A percentile compares a stretch with the other conserved stretches of the same genome.
phyloP scores from a whole-genome alignment of 1,284 basidiomycete genomes.

The Trichosporon ovoides region DNA sequence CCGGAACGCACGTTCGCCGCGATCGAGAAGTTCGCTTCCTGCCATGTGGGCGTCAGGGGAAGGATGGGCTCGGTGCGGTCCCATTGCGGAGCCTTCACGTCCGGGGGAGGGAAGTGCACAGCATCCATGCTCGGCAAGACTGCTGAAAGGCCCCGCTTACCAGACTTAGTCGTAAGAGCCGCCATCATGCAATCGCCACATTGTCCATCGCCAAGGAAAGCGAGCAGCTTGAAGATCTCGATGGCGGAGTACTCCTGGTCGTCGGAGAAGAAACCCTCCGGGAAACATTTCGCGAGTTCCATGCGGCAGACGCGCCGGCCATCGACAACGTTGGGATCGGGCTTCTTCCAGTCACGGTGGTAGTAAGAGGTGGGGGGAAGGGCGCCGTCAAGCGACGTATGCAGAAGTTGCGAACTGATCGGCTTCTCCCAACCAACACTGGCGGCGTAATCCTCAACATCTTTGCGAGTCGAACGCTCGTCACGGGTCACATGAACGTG shows the following conservation, averaged over 20 bases:
- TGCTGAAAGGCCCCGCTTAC: constrained; percentile 38
- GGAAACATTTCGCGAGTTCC: constrained; percentile 29
- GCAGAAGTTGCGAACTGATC: constrained; percentile 19
- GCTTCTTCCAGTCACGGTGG: background rate
- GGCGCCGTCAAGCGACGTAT: background rate
- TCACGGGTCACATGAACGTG: constrained; percentile 10
- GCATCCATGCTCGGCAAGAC: constrained; percentile 36
- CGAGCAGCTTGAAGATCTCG: constrained; percentile 35
- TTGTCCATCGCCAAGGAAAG: constrained; percentile 30
- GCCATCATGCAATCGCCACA: constrained; percentile 48
- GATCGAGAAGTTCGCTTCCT: constrained; percentile 27
- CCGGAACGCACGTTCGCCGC: constrained; percentile 25
- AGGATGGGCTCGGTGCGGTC: constrained; percentile 33
- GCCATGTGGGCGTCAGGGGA: constrained; percentile 28
- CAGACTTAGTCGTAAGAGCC: constrained; percentile 37
- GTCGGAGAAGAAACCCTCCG: constrained; percentile 27
- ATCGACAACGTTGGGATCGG: background rate
- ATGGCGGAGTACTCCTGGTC: constrained; percentile 17
- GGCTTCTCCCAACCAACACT: constrained; percentile 30
- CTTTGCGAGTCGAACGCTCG: constrained; percentile 26
- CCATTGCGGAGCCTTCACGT: constrained; percentile 17
- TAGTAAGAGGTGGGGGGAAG: background rate
- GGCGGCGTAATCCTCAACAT: constrained; percentile 20
- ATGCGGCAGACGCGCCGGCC: constrained; percentile 1
- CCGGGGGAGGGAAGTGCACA: constrained; percentile 15